Evolutionary conservation across 306 rosid species (phyloP).

Genomic region (Canavalia ensiformis): DNA sequence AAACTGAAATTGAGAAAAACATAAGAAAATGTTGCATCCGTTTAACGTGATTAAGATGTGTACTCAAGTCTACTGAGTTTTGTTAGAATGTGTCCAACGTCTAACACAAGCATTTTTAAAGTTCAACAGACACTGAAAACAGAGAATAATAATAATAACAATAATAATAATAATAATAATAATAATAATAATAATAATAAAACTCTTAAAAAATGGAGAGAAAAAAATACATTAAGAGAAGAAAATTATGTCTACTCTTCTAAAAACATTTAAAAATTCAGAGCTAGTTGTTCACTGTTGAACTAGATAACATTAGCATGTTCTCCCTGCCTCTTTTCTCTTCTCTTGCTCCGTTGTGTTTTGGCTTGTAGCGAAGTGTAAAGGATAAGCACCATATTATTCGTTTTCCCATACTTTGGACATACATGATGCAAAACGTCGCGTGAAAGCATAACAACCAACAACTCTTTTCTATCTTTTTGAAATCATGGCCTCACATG

Average conservation of each 20-base stretch:
- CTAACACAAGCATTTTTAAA: too few species aligned
- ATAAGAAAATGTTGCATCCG: too few species aligned
- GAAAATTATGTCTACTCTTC: background rate
- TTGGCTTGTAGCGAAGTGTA: slow-evolving; percentile 29
- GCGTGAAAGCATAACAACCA: slow-evolving; percentile 43
- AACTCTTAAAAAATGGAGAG: too few species aligned
- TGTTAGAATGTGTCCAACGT: too few species aligned
- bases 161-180: too few species aligned
- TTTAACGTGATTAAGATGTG: too few species aligned
- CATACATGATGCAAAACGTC: slow-evolving; percentile 42
- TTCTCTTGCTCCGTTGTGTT: slow-evolving; percentile 24
- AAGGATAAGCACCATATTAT: slow-evolving; percentile 28
- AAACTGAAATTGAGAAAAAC: too few species aligned
- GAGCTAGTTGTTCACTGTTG: slow-evolving; percentile 1
- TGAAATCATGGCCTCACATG: slow-evolving; percentile 40
- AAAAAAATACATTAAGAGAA: background rate
- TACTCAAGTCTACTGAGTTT: too few species aligned
- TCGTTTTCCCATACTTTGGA: slow-evolving; percentile 35
- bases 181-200: too few species aligned
- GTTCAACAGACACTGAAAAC: too few species aligned
- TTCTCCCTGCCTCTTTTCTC: background rate
- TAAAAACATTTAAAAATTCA: background rate
- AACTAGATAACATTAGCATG: background rate
- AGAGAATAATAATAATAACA: too few species aligned
- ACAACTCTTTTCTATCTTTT: background rate